Evolutionary conservation across 2,329 filamentous ascomycete genomes (phyloP), one percentile per base, ranked within the genome.

Genomic region (Cytospora schulzeri): DNA sequence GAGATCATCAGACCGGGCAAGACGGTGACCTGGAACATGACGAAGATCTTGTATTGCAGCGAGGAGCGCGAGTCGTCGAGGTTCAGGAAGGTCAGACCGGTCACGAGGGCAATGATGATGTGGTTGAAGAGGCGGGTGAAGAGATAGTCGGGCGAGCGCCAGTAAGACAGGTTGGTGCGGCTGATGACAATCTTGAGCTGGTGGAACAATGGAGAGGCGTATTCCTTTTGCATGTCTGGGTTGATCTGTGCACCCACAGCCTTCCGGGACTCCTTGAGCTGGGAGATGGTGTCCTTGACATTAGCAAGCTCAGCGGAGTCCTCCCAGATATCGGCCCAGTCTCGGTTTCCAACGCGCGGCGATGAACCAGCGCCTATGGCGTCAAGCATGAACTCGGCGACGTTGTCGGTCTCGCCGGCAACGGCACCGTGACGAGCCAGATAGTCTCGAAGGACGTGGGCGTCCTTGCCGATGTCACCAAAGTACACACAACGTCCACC

Each of bases 61-160:
- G 89, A 91, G 1, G 88, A 79, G 12, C 90, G 85, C 2, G 90
- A 92, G 71, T 93, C 78, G 72, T 94, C 88, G 11, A 96, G 85
- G 66, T 92, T 85, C 56, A 96, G 80, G 75, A 90, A 97, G 38
- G 89, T 89, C 15, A 96, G 82, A 70, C 93, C 93, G 0, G 90
- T 92, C 62, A 96, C 79, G 17, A 96, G 73, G 1, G 91, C 89
- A 68, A 96, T 91, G 66, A 88, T 85, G 66, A 94, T 80, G 74
- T 96, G 92, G 73, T 91, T 93, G 81, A 94, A 96, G 22, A 96
- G 80, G 22, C 92, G 86, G 0, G 92, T 96, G 76, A 96, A 95
- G 60, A 92, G 88, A 74, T 97, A 97, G 78, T 96, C 93, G 41
- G 91, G 91, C 2, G 90, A 91, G 51, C 93, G 85, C 91, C 91